These are phyloP conservation scores for Phytophthora syringae DNA, from an alignment of 352 stramenopile genomes.

Conservation along the genomic window DNA sequence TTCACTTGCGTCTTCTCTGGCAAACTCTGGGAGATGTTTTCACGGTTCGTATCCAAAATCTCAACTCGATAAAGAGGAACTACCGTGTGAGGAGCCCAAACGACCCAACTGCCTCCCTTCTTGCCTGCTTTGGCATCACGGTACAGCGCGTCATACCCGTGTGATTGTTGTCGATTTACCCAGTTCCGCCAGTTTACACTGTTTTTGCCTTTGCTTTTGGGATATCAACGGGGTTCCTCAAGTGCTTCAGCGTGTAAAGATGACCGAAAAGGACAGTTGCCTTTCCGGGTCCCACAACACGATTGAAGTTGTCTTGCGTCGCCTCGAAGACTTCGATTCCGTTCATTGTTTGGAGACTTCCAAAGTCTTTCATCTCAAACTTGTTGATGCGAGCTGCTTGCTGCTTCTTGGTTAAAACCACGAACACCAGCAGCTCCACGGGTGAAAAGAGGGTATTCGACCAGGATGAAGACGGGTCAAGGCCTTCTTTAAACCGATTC, in stretches of 20 bases:
- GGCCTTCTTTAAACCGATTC: conserved; percentile 41
- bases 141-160: conserved; percentile 63
- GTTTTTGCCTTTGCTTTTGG: conserved; percentile 38
- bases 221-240: conserved; percentile 36
- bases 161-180: conserved; percentile 44
- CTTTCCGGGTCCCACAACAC: conserved; percentile 9
- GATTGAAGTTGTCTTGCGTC: conserved; percentile 41
- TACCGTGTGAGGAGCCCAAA: conserved; percentile 58
- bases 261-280: conserved; percentile 43
- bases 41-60: conserved; percentile 28
- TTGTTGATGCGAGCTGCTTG: conserved; percentile 20
- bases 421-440: conserved; percentile 41
- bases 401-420: conserved; percentile 27
- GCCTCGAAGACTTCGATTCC: conserved; percentile 54
- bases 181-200: conserved; percentile 33
- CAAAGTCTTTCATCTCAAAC: conserved; percentile 50
- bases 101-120: conserved; percentile 33
- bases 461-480: conserved; percentile 37
- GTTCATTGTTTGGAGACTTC: conserved; percentile 23
- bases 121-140: conserved; percentile 23
- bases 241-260: conserved; percentile 38
- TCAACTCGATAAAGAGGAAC: conserved; percentile 52
- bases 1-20: conserved; percentile 26
- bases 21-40: conserved; percentile 20
- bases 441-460: conserved; percentile 47